Percentiles rank a stretch among this genome's conserved stretches.
Evolutionary conservation across 345 rosid species (phyloP).

Genomic region (Mercurialis annua): DNA sequence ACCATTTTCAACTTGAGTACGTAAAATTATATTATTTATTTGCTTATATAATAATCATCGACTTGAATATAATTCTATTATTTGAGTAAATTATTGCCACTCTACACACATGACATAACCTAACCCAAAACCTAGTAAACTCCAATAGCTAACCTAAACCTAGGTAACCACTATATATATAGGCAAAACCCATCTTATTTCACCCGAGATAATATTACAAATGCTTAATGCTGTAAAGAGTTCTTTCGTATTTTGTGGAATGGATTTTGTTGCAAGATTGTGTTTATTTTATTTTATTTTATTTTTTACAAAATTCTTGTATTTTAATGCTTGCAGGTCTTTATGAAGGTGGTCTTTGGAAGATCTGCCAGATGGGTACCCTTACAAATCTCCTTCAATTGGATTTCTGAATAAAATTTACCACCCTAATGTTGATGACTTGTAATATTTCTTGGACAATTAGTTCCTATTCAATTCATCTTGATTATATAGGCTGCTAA

Average conservation of each 20-base stretch:
- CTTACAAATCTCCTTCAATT: slow-evolving; percentile 39
- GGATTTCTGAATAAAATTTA: slow-evolving; percentile 37
- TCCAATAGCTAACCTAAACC: too few species aligned
- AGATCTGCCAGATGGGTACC: slow-evolving; percentile 40
- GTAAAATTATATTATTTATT: too few species aligned
- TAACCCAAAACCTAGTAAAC: too few species aligned
- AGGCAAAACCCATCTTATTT: too few species aligned
- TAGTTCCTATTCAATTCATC: slow-evolving; percentile 1
- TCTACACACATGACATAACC: too few species aligned
- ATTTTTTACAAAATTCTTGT: too few species aligned
- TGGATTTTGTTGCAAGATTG: not conserved
- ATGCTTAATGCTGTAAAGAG: not conserved
- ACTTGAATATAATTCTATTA: too few species aligned
- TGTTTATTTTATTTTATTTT: not conserved
- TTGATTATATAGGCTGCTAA: not conserved
- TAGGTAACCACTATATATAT: too few species aligned
- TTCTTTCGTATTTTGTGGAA: not conserved
- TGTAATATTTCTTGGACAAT: slow-evolving; percentile 23
- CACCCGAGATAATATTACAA: not conserved
- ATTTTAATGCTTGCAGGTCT: slow-evolving; percentile 21
- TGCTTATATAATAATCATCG: too few species aligned
- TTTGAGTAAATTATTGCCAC: too few species aligned
- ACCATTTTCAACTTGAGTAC: too few species aligned
- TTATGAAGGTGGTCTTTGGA: slow-evolving; percentile 41
- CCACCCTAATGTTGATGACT: slow-evolving; percentile 43